These are phyloP conservation scores for Suhomyces panamericanus DNA, from an alignment of 1,139 yeast genomes.

Conservation along the genomic window DNA sequence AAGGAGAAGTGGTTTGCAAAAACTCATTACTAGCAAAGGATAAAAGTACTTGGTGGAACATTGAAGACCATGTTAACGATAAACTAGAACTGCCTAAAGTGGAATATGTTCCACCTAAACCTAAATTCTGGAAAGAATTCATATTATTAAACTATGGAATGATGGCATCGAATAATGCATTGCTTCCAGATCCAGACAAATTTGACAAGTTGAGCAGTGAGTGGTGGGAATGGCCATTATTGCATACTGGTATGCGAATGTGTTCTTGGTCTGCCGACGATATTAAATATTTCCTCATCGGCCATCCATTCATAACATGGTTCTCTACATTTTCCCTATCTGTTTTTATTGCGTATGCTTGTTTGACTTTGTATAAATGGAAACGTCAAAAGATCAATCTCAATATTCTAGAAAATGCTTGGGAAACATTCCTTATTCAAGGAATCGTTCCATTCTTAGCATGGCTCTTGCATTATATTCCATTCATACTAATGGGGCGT, in stretches of 20 bases:
- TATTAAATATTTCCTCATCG: constrained; percentile 60
- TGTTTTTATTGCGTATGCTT: constrained; percentile 21
- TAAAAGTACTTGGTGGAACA: constrained; percentile 78
- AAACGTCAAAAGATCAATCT: constrained; percentile 32
- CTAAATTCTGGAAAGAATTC: constrained; percentile 71
- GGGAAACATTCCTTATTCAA: constrained; percentile 28
- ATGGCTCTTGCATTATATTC: constrained; percentile 35
- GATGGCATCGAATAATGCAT: constrained; percentile 78
- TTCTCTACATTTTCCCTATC: constrained; percentile 39
- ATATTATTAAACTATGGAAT: constrained; percentile 69
- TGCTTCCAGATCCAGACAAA: constrained; percentile 72
- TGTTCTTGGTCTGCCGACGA: constrained; percentile 57
- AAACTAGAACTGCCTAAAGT: constrained; percentile 37
- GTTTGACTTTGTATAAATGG: constrained; percentile 25
- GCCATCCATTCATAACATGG: constrained; percentile 71
- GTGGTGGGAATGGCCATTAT: constrained; percentile 85
- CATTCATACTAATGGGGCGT: constrained; percentile 36
- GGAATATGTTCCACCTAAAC: constrained; percentile 60
- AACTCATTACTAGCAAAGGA: constrained; percentile 50
- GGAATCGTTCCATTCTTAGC: constrained; percentile 36
- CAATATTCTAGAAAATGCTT: constrained; percentile 20
- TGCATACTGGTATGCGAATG: constrained; percentile 66
- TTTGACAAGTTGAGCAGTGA: constrained; percentile 61
- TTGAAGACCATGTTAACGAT: constrained; percentile 64
- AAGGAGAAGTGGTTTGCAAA: constrained; percentile 77